Conservation (phyloP, 108 stramenopile species). For the Nitzschia sp. region DNA sequence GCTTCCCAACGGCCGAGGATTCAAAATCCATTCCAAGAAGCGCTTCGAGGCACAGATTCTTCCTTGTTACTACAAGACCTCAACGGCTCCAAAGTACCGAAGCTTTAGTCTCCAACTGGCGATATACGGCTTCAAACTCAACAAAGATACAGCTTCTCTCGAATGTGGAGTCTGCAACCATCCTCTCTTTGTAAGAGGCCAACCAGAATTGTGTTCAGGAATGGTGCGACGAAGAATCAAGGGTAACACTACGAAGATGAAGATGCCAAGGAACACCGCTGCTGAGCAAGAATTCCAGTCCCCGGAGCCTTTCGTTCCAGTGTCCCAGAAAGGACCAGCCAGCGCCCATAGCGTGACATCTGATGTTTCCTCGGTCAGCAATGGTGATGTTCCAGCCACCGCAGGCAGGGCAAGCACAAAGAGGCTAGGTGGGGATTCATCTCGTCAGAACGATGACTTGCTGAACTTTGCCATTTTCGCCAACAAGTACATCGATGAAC, state of each 20-base stretch:
- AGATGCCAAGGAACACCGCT: neutral
- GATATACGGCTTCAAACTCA: neutral
- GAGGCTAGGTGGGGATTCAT: too few relatives aligned
- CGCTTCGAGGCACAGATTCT: slow-evolving; percentile 48
- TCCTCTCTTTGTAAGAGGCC: neutral
- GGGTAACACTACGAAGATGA: neutral
- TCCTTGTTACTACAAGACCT: slow-evolving; percentile 37
- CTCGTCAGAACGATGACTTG: too few relatives aligned
- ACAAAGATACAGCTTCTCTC: neutral
- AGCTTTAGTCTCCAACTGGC: neutral
- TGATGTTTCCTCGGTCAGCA: neutral
- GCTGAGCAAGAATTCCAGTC: too few relatives aligned
- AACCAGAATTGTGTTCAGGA: neutral
- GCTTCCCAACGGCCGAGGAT: slow-evolving; percentile 59
- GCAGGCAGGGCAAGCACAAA: neutral
- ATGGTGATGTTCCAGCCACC: neutral
- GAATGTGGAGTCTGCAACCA: neutral
- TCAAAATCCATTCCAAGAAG: slow-evolving; percentile 47
- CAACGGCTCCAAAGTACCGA: neutral
- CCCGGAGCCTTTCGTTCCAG: too few relatives aligned
- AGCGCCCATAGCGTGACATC: neutral
- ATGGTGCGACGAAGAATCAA: neutral
- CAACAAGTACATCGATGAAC: neutral
- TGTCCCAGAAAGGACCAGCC: neutral
- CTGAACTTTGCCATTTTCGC: neutral